Evolutionary conservation across 768 basidiomycete genomes (phyloP), one percentile per base, ranked within the genome.

Genomic region (Scleroderma bovista): DNA sequence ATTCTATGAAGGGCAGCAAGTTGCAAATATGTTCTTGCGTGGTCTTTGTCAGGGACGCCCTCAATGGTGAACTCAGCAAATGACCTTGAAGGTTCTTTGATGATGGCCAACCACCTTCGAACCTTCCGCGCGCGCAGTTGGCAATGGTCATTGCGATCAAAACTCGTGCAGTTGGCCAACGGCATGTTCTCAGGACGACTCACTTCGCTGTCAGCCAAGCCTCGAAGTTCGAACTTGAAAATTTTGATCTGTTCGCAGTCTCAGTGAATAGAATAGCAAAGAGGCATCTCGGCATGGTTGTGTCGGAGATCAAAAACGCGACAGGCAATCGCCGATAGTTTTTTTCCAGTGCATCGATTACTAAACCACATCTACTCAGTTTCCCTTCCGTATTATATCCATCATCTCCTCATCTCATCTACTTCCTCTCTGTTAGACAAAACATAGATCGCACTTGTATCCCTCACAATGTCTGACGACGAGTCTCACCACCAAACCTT

Each of bases 401-500:
- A 60, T 61, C 62, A 58, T 60, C 62, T 51, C 26, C 58, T 57
- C 53, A 55, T 63, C 58, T 60, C 60, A 49, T 48, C 57, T 40
- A 54, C 55, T 52, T 46, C 51, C 46, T 29, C 6, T 15, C 20
- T 42, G 48, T 43, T 64, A 64, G 63, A 64, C 46, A 44, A 41
- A 19, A 46, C 32, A 59, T 37, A 36, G 36, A 60, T 58, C 65
- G 38, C 47, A 46, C 36, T 46, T 40, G 51, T 57, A 61, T 48
- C 55, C 53, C 34, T 51, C 58, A 78, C 71, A 75, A 90, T 89
- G 88, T 87, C 85, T 66, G 92, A 95, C 75, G 91, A 95, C 70
- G 88, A 91, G 71, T n/a, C n/a, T n/a, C 52, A 93, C 76, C 80
- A 93, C 63, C 86, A 92, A 66, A 78, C 75, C 66, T 93, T 96